A percentile compares a stretch with the other conserved stretches of the same genome.
phyloP scores from a whole-genome alignment of 2,329 filamentous ascomycete species.

The Botrytis hyacinthi region DNA sequence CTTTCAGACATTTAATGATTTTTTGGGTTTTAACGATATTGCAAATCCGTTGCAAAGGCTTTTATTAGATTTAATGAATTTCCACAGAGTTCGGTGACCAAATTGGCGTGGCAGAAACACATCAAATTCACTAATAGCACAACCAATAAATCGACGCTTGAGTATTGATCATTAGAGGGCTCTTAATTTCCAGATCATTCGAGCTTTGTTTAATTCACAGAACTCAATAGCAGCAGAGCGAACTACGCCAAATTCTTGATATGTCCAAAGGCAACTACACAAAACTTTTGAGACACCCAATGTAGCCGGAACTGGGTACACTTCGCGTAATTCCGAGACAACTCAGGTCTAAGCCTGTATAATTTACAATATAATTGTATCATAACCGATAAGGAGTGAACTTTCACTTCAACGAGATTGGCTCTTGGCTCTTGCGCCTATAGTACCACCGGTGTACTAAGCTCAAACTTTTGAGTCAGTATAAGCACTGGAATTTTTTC shows the following conservation, averaged over 20 bases:
- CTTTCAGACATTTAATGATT: background rate
- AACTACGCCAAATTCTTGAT: background rate
- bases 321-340: too few species aligned
- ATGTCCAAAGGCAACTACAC: background rate
- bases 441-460: too few species aligned
- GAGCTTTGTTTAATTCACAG: background rate
- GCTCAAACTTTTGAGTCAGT: too few species aligned
- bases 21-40: background rate
- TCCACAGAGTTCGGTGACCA: background rate
- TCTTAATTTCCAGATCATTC: background rate
- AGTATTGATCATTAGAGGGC: background rate
- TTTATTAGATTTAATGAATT: background rate
- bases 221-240: background rate
- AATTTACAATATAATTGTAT: too few species aligned
- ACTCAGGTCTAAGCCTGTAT: too few species aligned
- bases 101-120: background rate
- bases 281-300: too few species aligned
- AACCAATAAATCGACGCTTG: background rate
- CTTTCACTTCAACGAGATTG: too few species aligned
- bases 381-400: too few species aligned
- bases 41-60: background rate
- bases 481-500: too few species aligned
- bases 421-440: too few species aligned
- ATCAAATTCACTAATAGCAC: background rate
- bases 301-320: too few species aligned